Conservation (phyloP, 2,329 filamentous ascomycete species). For the Aspergillus sp. region DNA sequence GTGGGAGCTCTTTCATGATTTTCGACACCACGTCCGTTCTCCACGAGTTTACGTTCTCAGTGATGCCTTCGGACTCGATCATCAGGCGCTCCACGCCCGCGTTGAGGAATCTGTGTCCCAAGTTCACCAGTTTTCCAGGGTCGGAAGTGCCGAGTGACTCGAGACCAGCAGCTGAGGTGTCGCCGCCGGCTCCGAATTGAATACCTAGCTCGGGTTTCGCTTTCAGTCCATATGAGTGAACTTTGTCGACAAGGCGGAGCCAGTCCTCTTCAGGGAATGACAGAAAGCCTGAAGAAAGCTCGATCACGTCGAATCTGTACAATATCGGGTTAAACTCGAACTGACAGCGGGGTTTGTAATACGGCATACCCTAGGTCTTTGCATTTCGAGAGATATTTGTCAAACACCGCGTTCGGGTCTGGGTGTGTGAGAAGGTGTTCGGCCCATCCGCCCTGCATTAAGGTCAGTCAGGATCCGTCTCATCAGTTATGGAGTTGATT, state of each 20-base stretch:
- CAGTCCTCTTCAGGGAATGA: conserved; percentile 56
- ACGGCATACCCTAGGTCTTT: conserved; percentile 48
- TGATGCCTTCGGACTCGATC: conserved; percentile 62
- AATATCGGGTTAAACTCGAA: neutral
- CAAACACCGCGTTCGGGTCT: conserved; percentile 46
- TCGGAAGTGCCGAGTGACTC: conserved; percentile 51
- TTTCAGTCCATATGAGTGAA: conserved; percentile 49
- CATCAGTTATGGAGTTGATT: neutral
- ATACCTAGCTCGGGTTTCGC: conserved; percentile 58
- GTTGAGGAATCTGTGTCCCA: conserved; percentile 52
- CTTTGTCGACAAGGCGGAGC: conserved; percentile 52
- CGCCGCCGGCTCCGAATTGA: conserved; percentile 58
- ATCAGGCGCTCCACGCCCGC: conserved; percentile 57
- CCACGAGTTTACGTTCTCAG: conserved; percentile 56
- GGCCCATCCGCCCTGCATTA: conserved; percentile 51
- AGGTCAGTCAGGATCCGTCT: neutral
- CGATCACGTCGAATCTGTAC: conserved; percentile 54
- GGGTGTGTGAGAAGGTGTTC: conserved; percentile 54
- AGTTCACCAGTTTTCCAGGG: conserved; percentile 49
- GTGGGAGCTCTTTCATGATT: conserved; percentile 52
- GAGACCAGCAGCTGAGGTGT: conserved; percentile 49
- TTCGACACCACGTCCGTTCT: conserved; percentile 55
- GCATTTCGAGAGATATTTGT: conserved; percentile 53
- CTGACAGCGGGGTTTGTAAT: neutral
- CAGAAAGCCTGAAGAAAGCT: conserved; percentile 55